Evolutionary conservation across 768 basidiomycete species (phyloP).

Genomic region (Pleurotus cornucopiae): DNA sequence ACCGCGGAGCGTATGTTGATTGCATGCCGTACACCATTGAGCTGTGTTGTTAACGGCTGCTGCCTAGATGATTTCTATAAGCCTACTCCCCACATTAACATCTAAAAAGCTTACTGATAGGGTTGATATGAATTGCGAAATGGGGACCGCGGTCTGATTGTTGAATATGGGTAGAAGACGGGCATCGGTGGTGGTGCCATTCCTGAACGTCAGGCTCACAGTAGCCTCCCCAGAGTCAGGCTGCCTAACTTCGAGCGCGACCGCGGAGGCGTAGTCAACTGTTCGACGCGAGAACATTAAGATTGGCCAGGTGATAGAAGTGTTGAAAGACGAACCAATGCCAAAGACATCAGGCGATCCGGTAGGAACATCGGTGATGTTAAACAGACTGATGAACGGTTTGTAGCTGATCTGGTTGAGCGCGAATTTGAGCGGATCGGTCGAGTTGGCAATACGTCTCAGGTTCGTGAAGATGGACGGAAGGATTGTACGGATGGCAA

Average conservation of each 20-base stretch:
- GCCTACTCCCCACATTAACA: background rate
- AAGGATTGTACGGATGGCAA: constrained; percentile 45
- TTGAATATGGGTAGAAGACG: constrained; percentile 29
- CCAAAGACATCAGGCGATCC: constrained; percentile 36
- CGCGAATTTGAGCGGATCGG: constrained; percentile 38
- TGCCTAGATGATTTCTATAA: constrained; percentile 19
- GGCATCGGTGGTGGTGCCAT: constrained; percentile 37
- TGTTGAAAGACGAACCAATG: constrained; percentile 23
- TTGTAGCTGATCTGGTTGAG: constrained; percentile 52
- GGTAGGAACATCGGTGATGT: constrained; percentile 43
- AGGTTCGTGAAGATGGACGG: constrained; percentile 42
- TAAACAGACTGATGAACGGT: constrained; percentile 54
- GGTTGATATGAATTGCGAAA: constrained; percentile 33
- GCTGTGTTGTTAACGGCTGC: constrained; percentile 38
- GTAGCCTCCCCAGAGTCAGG: constrained; percentile 25
- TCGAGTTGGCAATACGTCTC: constrained; percentile 32
- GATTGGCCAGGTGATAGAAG: background rate
- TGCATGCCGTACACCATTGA: constrained; percentile 41
- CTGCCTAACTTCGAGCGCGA: constrained; percentile 39
- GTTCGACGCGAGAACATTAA: background rate
- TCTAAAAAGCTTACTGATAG: constrained; percentile 25
- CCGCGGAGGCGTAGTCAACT: constrained; percentile 40
- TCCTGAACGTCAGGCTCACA: constrained; percentile 46
- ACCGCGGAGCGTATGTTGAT: constrained; percentile 34
- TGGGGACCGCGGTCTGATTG: constrained; percentile 24